Evolutionary conservation across 1,284 basidiomycete genomes (phyloP).

Genomic region (Jaminaea rosea): DNA sequence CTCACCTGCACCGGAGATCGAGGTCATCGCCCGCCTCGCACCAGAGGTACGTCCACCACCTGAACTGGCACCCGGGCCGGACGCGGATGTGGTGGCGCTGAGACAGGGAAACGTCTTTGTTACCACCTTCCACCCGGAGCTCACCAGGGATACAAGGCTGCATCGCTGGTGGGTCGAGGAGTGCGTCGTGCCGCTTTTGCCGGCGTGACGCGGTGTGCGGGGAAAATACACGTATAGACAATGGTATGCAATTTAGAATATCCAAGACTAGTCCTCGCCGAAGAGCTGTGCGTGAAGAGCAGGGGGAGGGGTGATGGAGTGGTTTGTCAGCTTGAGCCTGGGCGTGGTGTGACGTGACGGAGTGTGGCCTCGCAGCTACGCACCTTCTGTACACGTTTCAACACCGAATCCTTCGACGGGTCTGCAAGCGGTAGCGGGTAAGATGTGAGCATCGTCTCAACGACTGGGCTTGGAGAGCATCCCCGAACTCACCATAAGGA

Average conservation of each 20-base stretch:
- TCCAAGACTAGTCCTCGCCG: no score
- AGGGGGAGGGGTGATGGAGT: neutral
- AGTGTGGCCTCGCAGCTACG: conserved; percentile 6
- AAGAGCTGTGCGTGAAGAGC: conserved; percentile 17
- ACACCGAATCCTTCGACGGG: conserved; percentile 88
- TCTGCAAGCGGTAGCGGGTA: conserved; percentile 53
- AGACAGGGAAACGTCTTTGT: conserved; percentile 74
- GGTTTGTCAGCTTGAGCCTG: neutral
- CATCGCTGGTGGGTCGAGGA: conserved; percentile 72
- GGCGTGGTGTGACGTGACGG: no score
- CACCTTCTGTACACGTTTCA: conserved; percentile 84
- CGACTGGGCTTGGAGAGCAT: no score
- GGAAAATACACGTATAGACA: neutral
- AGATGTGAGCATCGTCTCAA: neutral
- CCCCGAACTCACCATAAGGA: conserved; percentile 48
- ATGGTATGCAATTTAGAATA: no score
- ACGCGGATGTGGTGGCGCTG: conserved; percentile 69
- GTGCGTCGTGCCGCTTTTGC: conserved; percentile 3
- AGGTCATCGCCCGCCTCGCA: conserved; percentile 66
- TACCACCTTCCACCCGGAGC: conserved; percentile 89
- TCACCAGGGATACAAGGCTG: conserved; percentile 76
- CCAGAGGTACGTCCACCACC: conserved; percentile 43
- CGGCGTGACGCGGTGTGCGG: no score
- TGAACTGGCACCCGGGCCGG: conserved; percentile 52
- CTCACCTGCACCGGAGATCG: conserved; percentile 43